Percentiles rank a stretch among this genome's conserved stretches.
Conservation (phyloP, 495 filamentous ascomycete species). For the Durotheca rogersii region DNA sequence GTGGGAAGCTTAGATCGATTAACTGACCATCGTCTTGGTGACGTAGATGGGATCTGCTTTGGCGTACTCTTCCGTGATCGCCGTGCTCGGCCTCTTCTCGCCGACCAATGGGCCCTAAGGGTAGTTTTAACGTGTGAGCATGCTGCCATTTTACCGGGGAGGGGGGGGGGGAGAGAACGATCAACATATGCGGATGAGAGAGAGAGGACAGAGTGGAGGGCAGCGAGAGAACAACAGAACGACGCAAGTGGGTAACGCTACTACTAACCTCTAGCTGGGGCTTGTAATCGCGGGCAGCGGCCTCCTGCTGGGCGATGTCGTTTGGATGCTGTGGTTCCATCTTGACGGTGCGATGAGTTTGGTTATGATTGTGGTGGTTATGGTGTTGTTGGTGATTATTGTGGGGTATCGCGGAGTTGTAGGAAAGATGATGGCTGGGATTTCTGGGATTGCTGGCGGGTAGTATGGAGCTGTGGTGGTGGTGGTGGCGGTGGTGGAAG, state of each 20-base stretch:
- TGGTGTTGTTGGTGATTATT: conserved; percentile 21
- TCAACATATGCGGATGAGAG: conserved; percentile 19
- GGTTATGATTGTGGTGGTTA: conserved; percentile 15
- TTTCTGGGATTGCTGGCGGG: conserved; percentile 33
- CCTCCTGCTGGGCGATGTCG: conserved; percentile 55
- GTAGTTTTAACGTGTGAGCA: conserved; percentile 30
- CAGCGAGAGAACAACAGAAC: background rate
- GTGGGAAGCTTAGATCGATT: background rate
- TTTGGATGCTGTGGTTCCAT: conserved; percentile 42
- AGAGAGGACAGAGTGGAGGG: background rate
- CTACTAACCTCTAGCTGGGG: conserved; percentile 62
- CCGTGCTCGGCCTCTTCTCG: conserved; percentile 70
- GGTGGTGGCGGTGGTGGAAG: conserved; percentile 47
- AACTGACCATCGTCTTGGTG: conserved; percentile 79
- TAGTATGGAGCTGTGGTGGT: conserved; percentile 46
- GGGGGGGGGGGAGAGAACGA: conserved; percentile 1
- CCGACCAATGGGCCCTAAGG: conserved; percentile 80
- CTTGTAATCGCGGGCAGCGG: conserved; percentile 62
- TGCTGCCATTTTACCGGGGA: background rate
- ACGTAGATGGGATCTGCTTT: conserved; percentile 84
- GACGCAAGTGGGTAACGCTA: conserved; percentile 13
- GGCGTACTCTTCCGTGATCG: conserved; percentile 83
- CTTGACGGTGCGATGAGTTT: conserved; percentile 33
- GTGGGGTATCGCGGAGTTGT: conserved; percentile 31
- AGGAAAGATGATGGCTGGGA: conserved; percentile 35